phyloP scores from a whole-genome alignment of 345 rosid species.

The thale cress (Arabidopsis thaliana) region TAIR10.1 NC_003070.9:6523001-6523500 shows the following conservation, averaged over 20 bases:
- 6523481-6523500: conserved; percentile 86
- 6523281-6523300: conserved; percentile 29
- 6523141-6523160: conserved; percentile 47
- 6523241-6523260: conserved; percentile 15
- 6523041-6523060: conserved; percentile 40
- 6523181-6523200: conserved; percentile 30
- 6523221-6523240: conserved; percentile 33
- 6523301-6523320: conserved; percentile 33
- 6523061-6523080: conserved; percentile 46
- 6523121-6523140: conserved; percentile 43
- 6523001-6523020: conserved; percentile 44
- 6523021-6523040: conserved; percentile 38
- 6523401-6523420: conserved; percentile 1
- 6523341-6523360: conserved; percentile 21
- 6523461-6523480: conserved; percentile 58
- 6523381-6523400: conserved; percentile 20
- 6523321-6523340: conserved; percentile 26
- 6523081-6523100: conserved; percentile 43
- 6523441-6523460: conserved; percentile 28
- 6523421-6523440: not conserved
- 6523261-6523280: conserved; percentile 29
- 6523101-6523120: conserved; percentile 50
- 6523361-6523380: conserved; percentile 30
- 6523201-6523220: conserved; percentile 36
- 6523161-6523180: conserved; percentile 53